phyloP scores from a whole-genome alignment of 2,329 filamentous ascomycete species.

The Paecilomyces sp. region DNA sequence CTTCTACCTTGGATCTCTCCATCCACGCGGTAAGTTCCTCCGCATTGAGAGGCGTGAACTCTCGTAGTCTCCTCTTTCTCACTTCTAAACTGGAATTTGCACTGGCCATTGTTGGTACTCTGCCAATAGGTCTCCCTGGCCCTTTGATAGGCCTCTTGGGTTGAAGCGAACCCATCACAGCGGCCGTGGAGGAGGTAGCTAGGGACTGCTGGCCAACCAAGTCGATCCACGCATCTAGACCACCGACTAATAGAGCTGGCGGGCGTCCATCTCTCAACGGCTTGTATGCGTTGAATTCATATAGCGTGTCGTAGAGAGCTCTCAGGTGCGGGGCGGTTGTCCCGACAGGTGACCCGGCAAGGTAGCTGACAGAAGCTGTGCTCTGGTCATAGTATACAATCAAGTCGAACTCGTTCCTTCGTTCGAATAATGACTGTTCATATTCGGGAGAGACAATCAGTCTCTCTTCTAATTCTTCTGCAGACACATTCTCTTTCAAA shows the following conservation, averaged over 20 bases:
- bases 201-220: conserved; percentile 66
- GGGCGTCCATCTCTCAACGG: conserved; percentile 57
- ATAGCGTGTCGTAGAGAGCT: conserved; percentile 70
- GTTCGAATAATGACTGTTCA: conserved; percentile 68
- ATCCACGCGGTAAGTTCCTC: conserved; percentile 80
- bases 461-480: conserved; percentile 51
- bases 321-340: conserved; percentile 53
- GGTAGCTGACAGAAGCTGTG: conserved; percentile 53
- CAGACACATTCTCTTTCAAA: conserved; percentile 59
- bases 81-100: conserved; percentile 46
- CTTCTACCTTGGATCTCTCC: conserved; percentile 64
- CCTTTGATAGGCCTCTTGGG: conserved; percentile 27
- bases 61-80: conserved; percentile 50
- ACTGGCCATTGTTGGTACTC: conserved; percentile 46
- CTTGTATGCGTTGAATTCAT: conserved; percentile 74
- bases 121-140: conserved; percentile 42
- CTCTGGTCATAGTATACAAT: conserved; percentile 84
- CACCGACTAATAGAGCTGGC: conserved; percentile 74
- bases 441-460: conserved; percentile 41
- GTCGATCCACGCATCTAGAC: conserved; percentile 79
- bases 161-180: conserved; percentile 39
- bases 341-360: conserved; percentile 38
- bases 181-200: conserved; percentile 49
- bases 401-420: conserved; percentile 69
- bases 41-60: conserved; percentile 65